Evolutionary conservation across 2,329 filamentous ascomycete genomes (phyloP).

Genomic region (Colletotrichum navitas): DNA sequence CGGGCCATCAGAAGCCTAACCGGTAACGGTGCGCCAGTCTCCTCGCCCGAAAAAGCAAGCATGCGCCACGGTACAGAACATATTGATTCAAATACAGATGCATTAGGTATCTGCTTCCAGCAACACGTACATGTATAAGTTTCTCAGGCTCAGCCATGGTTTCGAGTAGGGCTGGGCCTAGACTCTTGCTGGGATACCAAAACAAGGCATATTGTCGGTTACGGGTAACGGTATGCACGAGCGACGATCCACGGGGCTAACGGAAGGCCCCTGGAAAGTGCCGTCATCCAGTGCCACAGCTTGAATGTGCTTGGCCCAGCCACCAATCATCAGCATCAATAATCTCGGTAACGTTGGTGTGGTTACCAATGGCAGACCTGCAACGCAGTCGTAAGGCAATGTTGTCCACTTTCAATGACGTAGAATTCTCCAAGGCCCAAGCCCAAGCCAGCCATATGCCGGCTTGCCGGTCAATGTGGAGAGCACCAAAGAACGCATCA

Average conservation of each 20-base stretch:
- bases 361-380: neutral
- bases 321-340: neutral
- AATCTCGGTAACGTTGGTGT: constrained; percentile 4
- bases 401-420: constrained; percentile 4
- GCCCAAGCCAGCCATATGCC: constrained; percentile 5
- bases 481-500: neutral
- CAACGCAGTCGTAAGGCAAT: neutral
- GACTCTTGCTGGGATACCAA: neutral
- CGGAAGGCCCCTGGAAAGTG: constrained; percentile 15
- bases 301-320: neutral
- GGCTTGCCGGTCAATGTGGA: constrained; percentile 7
- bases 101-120: too few relatives aligned
- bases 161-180: neutral
- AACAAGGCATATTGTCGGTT: neutral
- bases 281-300: constrained; percentile 6
- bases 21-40: neutral
- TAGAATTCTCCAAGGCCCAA: neutral
- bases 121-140: constrained; percentile 19
- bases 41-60: too few relatives aligned
- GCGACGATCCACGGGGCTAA: neutral
- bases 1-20: neutral
- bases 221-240: neutral
- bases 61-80: neutral
- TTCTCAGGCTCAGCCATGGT: too few relatives aligned
- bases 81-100: neutral